Conservation (phyloP, 441 rosid genomes). For the Metrosideros polymorpha region DNA sequence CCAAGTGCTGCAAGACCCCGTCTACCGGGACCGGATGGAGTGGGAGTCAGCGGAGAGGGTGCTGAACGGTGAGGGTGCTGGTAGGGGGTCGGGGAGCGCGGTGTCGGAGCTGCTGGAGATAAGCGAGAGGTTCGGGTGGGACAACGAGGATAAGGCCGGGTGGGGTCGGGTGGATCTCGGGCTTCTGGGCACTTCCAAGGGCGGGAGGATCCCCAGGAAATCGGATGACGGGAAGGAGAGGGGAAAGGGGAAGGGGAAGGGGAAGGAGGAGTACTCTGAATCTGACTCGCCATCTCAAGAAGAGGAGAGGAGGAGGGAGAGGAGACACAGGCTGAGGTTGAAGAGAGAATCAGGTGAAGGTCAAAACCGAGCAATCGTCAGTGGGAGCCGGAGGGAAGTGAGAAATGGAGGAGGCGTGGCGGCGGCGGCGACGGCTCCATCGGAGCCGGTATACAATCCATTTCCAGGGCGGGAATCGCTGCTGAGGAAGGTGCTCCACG, state of each 20-base stretch:
- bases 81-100: slow-evolving; percentile 9
- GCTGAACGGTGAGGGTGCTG: slow-evolving; percentile 23
- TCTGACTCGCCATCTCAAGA: not conserved
- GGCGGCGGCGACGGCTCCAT: slow-evolving; percentile 6
- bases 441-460: slow-evolving; percentile 23
- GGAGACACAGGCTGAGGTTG: not conserved
- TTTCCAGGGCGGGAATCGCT: slow-evolving; percentile 67
- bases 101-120: slow-evolving; percentile 50
- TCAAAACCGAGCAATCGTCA: slow-evolving; percentile 21
- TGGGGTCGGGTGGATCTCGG: slow-evolving; percentile 57
- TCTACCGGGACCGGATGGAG: slow-evolving; percentile 62
- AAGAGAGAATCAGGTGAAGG: slow-evolving; percentile 1
- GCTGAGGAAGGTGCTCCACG: slow-evolving; percentile 32
- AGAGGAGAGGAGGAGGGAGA: slow-evolving; percentile 3
- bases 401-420: slow-evolving; percentile 8
- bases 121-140: slow-evolving; percentile 81
- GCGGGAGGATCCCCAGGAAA: slow-evolving; percentile 66
- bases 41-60: slow-evolving; percentile 64
- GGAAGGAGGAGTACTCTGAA: not conserved
- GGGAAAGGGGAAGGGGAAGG: not conserved
- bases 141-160: slow-evolving; percentile 51
- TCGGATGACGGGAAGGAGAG: not conserved
- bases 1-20: slow-evolving; percentile 52
- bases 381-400: slow-evolving; percentile 22
- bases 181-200: slow-evolving; percentile 64